Percentiles rank a stretch among this genome's conserved stretches.
Conservation (phyloP, 768 basidiomycete genomes). For the Clavulina sp. region DNA sequence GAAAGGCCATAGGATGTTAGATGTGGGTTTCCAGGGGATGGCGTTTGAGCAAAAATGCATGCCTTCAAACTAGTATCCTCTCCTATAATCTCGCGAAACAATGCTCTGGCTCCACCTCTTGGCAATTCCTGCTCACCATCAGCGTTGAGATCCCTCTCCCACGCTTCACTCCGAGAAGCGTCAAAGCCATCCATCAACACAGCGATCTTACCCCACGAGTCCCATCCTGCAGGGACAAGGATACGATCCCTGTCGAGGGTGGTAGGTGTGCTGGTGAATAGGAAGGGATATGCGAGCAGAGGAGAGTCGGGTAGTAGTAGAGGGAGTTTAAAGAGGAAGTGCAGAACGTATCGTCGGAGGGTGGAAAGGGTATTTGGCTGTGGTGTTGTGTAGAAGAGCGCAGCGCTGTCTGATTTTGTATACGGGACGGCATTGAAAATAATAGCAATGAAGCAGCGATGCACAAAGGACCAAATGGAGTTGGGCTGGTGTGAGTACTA, state of each 20-base stretch:
- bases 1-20: no score
- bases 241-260: slow-evolving; percentile 84
- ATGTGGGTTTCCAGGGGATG: no score
- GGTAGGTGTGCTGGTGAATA: slow-evolving; percentile 76
- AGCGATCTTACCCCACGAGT: slow-evolving; percentile 90
- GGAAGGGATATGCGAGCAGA: slow-evolving; percentile 61
- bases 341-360: slow-evolving; percentile 69
- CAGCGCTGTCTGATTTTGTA: slow-evolving; percentile 96
- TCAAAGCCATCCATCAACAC: slow-evolving; percentile 88
- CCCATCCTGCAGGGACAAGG: slow-evolving; percentile 91
- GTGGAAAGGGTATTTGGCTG: slow-evolving; percentile 56
- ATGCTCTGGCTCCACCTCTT: slow-evolving; percentile 37
- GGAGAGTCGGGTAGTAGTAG: slow-evolving; percentile 33
- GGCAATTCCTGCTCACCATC: no score
- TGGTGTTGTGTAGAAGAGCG: slow-evolving; percentile 78
- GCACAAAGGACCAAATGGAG: no score
- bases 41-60: slow-evolving; percentile 15
- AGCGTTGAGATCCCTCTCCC: slow-evolving; percentile 43
- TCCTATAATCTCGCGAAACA: slow-evolving; percentile 56
- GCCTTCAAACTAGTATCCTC: slow-evolving; percentile 56
- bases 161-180: slow-evolving; percentile 54
- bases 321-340: slow-evolving; percentile 60
- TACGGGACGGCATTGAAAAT: no score
- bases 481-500: no score
- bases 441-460: slow-evolving; percentile 1